Evolutionary conservation across 768 basidiomycete species (phyloP), one percentile per base, ranked within the genome.

Genomic region (Suillus lakei): DNA sequence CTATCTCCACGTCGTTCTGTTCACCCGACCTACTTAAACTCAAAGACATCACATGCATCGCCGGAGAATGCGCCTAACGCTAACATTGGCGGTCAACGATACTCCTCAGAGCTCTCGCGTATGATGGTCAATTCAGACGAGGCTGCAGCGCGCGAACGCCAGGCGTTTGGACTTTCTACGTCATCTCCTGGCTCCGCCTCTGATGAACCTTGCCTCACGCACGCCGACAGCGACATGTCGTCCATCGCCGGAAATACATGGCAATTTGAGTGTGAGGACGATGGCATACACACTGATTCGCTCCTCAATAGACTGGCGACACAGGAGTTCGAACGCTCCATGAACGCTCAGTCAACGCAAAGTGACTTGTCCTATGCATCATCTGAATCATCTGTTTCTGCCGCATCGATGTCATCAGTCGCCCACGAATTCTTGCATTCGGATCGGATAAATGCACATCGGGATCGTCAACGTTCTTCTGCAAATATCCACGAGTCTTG

Each of bases 91-190:
- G 21, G 21, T n/a, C 53, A 62, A 12, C 66, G 76, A 48, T 72
- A 71, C 50, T 76, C 74, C 32, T 76, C 76, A 28, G 75, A 76
- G 30, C 39, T 76, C 10, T 71, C 73, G 18, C 69, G 71, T 9
- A 68, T 76, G 53, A 71, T 69, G 69, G 73, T 63, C 36, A 70
- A 48, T 15, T 79, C 71, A 18, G 69, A 73, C 23, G 76, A 75
- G 2, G 80, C 80, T 18, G 82, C 83, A 38, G 80, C 81, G 50
- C 79, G 81, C 16, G 83, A 86, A 67, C 76, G 83, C 50, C 77
- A 77, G 66, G 84, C 82, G n/a, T 83, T 86, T 67, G 87, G 86
- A 6, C 84, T 87, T 54, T 80, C 80, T 5, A 76, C 81, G 3
- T 84, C 85, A 4, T 76, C 78, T 10, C 46, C 64, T 8, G 51